These are phyloP conservation scores for Polychytrium aggregatum DNA, from an alignment of 192 early-diverging fungal genomes.

Conservation along the genomic window DNA sequence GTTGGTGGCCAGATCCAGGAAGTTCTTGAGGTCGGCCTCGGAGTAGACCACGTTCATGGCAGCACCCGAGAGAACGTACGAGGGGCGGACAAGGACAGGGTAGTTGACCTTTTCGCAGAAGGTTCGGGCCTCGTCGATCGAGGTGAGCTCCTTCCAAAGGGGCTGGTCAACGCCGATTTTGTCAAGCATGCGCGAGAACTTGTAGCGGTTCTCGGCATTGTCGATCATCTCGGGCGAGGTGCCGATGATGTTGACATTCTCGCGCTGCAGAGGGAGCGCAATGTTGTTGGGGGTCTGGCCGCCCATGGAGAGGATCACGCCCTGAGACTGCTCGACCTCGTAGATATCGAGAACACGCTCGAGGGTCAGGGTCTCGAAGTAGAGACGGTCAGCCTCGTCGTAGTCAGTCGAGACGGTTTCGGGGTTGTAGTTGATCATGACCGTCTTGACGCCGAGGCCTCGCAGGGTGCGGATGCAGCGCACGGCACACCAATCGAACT, in stretches of 20 bases:
- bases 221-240: constrained; percentile 97
- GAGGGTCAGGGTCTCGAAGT: constrained; percentile 91
- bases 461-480: constrained; percentile 90
- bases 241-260: constrained; percentile 88
- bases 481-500: constrained; percentile 99
- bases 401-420: constrained; percentile 99
- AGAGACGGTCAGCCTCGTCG: constrained; percentile 94
- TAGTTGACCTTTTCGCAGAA: constrained; percentile 87
- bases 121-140: constrained; percentile 65
- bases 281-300: constrained; percentile 99
- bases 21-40: constrained; percentile 67
- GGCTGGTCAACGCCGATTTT: constrained; percentile 96
- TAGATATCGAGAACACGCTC: constrained; percentile 97
- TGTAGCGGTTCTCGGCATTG: constrained; percentile 93
- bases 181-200: constrained; percentile 95
- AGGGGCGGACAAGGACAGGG: constrained; percentile 94
- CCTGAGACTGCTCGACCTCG: constrained; percentile 73
- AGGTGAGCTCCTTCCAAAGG: constrained; percentile 90
- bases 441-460: constrained; percentile 74
- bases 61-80: constrained; percentile 97
- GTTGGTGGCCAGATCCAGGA: constrained; percentile 78
- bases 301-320: constrained; percentile 90
- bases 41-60: constrained; percentile 97
- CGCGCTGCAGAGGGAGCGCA: constrained; percentile 77
- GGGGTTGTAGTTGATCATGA: constrained; percentile 99